Evolutionary conservation across 2,329 filamentous ascomycete species (phyloP).

Genomic region (Apiospora aurea): DNA sequence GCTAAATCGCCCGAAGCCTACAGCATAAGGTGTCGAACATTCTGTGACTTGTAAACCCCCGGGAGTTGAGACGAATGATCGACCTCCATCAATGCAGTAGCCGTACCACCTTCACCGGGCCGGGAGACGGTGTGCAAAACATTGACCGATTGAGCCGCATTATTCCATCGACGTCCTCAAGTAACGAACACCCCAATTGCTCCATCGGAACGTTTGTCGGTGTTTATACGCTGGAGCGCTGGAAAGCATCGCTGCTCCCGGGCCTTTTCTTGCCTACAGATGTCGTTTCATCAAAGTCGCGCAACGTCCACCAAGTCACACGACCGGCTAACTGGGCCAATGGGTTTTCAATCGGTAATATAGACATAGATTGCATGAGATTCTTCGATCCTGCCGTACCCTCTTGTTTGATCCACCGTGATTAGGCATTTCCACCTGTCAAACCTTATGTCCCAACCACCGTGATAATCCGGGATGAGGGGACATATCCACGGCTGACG

Average conservation of each 20-base stretch:
- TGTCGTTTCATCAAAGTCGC: neutral
- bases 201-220: neutral
- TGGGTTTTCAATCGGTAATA: too few species aligned
- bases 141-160: constrained; percentile 6
- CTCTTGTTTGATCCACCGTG: constrained; percentile 6
- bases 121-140: constrained; percentile 15
- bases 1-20: neutral
- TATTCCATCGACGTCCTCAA: neutral
- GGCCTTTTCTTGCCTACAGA: neutral
- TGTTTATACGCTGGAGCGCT: neutral
- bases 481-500: neutral
- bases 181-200: neutral
- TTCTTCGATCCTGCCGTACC: neutral
- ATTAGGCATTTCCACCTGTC: neutral
- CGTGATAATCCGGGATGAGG: neutral
- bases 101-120: neutral
- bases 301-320: neutral
- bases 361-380: neutral
- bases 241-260: neutral
- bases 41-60: neutral
- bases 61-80: constrained; percentile 11
- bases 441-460: neutral
- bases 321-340: neutral
- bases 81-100: constrained; percentile 1
- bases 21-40: neutral